Percentiles rank a stretch among this genome's conserved stretches.
Evolutionary conservation across 2,329 filamentous ascomycete species (phyloP).

Genomic region (Colletotrichum caudatum): DNA sequence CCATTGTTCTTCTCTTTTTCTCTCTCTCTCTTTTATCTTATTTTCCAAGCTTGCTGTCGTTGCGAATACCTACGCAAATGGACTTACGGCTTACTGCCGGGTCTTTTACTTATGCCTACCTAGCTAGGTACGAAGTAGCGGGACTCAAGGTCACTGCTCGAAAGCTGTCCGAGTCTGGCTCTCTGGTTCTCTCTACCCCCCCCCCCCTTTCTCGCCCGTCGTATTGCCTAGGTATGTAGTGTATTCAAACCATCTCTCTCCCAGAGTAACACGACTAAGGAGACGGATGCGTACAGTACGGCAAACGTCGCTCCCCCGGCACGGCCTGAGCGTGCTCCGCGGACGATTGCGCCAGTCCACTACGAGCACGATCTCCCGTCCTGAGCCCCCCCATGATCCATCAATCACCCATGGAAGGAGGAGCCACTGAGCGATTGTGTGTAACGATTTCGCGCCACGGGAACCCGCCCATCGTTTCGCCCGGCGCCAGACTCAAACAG

Average conservation of each 20-base stretch:
- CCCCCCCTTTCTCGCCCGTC: no score
- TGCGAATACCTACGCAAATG: neutral
- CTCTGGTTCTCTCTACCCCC: neutral
- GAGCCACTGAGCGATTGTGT: neutral
- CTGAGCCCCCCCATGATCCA: neutral
- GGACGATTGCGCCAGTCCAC: slow-evolving; percentile 21
- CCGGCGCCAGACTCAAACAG: neutral
- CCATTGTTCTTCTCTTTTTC: neutral
- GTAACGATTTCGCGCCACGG: neutral
- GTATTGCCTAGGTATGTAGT: no score
- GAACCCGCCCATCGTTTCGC: neutral
- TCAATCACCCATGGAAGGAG: neutral
- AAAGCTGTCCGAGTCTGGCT: neutral
- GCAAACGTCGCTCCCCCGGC: slow-evolving; percentile 39
- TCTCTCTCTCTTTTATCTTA: no score
- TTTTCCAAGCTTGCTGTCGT: neutral
- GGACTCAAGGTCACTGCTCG: neutral
- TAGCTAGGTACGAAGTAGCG: no score
- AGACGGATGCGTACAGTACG: slow-evolving; percentile 17
- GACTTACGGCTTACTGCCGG: no score
- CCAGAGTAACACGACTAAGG: slow-evolving; percentile 5
- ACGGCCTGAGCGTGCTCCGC: slow-evolving; percentile 33
- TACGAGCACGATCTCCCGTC: slow-evolving; percentile 37
- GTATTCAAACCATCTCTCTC: neutral
- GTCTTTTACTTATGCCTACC: no score